Evolutionary conservation across 2,329 filamentous ascomycete species (phyloP).

Genomic region (Alternaria sp.): DNA sequence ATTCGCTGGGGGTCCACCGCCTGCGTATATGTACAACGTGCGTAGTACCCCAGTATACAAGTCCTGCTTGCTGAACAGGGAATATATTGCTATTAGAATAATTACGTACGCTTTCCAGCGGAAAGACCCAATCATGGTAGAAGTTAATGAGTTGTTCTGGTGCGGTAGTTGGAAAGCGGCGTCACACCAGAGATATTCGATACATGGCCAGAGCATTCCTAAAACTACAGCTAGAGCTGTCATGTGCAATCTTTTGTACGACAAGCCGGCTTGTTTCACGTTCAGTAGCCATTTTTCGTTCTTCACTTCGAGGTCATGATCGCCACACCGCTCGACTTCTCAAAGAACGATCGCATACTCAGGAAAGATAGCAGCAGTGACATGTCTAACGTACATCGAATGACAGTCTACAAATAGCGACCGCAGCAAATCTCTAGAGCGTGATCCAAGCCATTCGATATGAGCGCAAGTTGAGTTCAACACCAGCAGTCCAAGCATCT

Average conservation of each 20-base stretch:
- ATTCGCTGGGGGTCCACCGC: too few relatives aligned
- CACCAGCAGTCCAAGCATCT: neutral
- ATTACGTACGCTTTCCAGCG: too few relatives aligned
- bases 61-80: too few relatives aligned
- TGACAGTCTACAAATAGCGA: neutral
- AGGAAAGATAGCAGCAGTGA: neutral
- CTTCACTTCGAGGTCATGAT: neutral
- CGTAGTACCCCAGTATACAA: too few relatives aligned
- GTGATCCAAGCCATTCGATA: neutral
- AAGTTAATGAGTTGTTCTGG: too few relatives aligned
- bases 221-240: neutral
- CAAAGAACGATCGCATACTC: neutral
- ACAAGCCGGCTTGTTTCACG: neutral
- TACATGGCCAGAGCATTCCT: neutral
- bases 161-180: too few relatives aligned
- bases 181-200: too few relatives aligned
- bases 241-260: neutral
- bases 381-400: neutral
- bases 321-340: neutral
- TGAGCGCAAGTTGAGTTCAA: neutral
- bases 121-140: too few relatives aligned
- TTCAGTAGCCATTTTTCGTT: neutral
- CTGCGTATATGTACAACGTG: neutral
- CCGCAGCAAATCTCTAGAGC: neutral
- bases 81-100: too few relatives aligned